phyloP scores from a whole-genome alignment of 306 rosid genomes.

The Cyamopsis tetragonoloba region DNA sequence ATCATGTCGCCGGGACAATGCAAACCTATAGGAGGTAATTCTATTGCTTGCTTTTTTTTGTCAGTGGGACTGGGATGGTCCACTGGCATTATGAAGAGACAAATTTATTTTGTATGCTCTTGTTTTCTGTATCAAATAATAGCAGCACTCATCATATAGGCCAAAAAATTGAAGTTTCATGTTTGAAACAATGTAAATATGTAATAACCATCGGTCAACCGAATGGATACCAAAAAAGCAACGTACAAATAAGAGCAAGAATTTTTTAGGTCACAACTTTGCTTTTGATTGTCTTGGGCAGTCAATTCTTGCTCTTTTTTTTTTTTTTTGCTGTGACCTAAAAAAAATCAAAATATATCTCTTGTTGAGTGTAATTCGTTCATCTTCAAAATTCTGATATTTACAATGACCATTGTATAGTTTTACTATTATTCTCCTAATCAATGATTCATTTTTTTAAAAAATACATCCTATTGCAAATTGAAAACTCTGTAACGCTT shows the following conservation, averaged over 20 bases:
- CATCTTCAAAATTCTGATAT: slow-evolving; percentile 37
- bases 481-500: slow-evolving; percentile 30
- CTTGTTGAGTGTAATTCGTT: slow-evolving; percentile 16
- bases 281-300: no score
- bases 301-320: no score
- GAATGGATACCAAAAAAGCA: background rate
- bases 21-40: background rate
- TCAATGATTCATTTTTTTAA: slow-evolving; percentile 20
- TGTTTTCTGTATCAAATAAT: background rate
- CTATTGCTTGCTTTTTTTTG: background rate
- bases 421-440: slow-evolving; percentile 21
- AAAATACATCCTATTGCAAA: slow-evolving; percentile 12
- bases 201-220: background rate
- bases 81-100: background rate
- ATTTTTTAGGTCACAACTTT: no score
- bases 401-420: slow-evolving; percentile 32
- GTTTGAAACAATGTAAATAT: background rate
- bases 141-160: background rate
- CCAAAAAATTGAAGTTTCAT: background rate
- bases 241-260: slow-evolving; percentile 2
- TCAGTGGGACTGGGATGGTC: background rate
- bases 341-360: slow-evolving; percentile 13
- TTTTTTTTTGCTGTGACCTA: no score
- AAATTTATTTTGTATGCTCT: background rate
- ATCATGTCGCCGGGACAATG: background rate